Evolutionary conservation across 208 protist species (phyloP).

Genomic region (Trypanosoma theileri): DNA sequence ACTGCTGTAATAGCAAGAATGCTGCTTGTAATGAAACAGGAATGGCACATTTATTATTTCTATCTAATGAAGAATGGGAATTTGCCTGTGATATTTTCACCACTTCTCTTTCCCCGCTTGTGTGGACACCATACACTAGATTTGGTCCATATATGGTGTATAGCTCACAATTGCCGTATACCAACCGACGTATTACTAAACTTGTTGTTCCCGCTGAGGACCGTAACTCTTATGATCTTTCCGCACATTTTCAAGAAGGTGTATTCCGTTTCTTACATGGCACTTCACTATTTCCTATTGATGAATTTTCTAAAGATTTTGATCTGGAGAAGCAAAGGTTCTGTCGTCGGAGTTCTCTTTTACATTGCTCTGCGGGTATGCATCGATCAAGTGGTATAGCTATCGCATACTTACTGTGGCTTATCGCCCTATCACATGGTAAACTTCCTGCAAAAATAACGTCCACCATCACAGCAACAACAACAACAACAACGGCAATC

Average conservation of each 20-base stretch:
- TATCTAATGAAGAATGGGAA: conserved; percentile 18
- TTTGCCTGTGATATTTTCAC: conserved; percentile 1
- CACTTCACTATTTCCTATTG: conserved; percentile 32
- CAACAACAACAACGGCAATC: background rate
- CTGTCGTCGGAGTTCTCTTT: conserved; percentile 29
- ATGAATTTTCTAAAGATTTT: background rate
- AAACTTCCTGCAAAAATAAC: conserved; percentile 12
- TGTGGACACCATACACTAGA: conserved; percentile 11
- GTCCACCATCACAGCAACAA: background rate
- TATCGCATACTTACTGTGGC: conserved; percentile 68
- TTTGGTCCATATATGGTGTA: conserved; percentile 33
- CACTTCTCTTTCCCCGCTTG: conserved; percentile 15
- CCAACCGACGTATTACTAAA: conserved; percentile 45
- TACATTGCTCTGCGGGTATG: conserved; percentile 87
- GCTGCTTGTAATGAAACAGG: background rate
- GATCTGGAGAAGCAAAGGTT: conserved; percentile 2
- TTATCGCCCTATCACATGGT: conserved; percentile 36
- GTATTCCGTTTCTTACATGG: conserved; percentile 70
- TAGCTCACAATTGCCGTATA: conserved; percentile 45
- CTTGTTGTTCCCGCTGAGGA: conserved; percentile 71
- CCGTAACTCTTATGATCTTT: conserved; percentile 65
- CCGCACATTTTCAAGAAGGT: conserved; percentile 63
- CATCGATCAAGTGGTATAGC: conserved; percentile 76
- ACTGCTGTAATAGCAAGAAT: background rate
- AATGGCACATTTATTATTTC: background rate